These are phyloP conservation scores for Hirsutella thompsonii DNA, from an alignment of 2,329 filamentous ascomycete genomes.

Conservation along the genomic window DNA sequence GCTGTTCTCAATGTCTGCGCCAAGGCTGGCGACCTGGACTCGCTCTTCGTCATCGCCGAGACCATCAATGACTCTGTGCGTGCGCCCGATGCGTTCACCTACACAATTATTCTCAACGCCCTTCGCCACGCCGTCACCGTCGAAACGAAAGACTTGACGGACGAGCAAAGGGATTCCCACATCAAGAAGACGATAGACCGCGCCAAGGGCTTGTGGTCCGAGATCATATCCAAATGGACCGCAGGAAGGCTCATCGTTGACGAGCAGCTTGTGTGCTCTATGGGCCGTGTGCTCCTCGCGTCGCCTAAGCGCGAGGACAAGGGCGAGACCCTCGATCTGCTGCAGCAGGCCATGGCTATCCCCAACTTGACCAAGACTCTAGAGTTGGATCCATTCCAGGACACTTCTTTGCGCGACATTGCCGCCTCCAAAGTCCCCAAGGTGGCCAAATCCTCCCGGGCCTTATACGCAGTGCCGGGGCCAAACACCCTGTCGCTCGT, in stretches of 20 bases:
- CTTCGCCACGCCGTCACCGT: constrained; percentile 33
- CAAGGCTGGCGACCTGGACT: constrained; percentile 61
- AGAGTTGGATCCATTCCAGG: constrained; percentile 7
- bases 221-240: constrained; percentile 66
- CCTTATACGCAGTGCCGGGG: constrained; percentile 29
- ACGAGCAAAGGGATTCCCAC: constrained; percentile 19
- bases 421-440: constrained; percentile 4
- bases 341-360: constrained; percentile 75
- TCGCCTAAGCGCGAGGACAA: constrained; percentile 46
- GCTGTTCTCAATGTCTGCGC: constrained; percentile 76
- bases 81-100: constrained; percentile 58
- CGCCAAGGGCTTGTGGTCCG: constrained; percentile 66
- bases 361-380: constrained; percentile 34
- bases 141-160: constrained; percentile 12
- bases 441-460: constrained; percentile 5
- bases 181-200: constrained; percentile 43
- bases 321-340: constrained; percentile 58
- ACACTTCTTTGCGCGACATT: constrained; percentile 11
- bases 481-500: constrained; percentile 55
- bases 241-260: constrained; percentile 59
- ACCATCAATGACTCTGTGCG: constrained; percentile 52
- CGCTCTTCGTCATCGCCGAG: constrained; percentile 64
- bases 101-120: constrained; percentile 70
- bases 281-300: constrained; percentile 66
- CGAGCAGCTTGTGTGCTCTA: constrained; percentile 64